Percentiles rank a stretch among this genome's conserved stretches.
Conservation (phyloP, 345 rosid species). For the Populus deltoides region DNA sequence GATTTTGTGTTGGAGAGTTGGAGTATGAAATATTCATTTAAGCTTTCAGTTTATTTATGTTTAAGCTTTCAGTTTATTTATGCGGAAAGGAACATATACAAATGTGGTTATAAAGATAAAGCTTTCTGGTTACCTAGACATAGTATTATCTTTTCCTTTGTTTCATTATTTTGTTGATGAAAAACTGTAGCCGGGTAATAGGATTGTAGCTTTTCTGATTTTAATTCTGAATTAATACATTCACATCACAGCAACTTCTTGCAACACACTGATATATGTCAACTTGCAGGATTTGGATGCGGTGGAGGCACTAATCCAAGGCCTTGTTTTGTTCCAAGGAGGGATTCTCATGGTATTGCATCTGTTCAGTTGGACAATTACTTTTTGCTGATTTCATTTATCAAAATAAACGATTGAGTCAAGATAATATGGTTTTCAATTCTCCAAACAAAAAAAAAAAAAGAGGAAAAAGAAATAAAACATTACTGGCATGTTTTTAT, state of each 20-base stretch:
- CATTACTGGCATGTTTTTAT: background rate
- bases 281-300: conserved; percentile 89
- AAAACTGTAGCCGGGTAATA: background rate
- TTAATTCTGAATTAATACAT: background rate
- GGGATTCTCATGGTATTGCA: conserved; percentile 86
- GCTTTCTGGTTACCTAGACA: background rate
- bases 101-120: background rate
- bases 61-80: background rate
- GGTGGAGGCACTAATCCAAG: conserved; percentile 97
- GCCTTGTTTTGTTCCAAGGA: conserved; percentile 94
- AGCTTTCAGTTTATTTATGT: background rate
- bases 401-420: background rate
- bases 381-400: background rate
- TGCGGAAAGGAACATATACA: background rate
- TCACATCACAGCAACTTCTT: background rate
- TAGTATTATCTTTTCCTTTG: too few relatives aligned
- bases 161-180: background rate
- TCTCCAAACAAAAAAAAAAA: too few relatives aligned
- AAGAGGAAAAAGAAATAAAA: too few relatives aligned
- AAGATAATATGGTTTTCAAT: background rate
- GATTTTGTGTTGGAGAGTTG: too few relatives aligned
- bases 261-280: conserved; percentile 4
- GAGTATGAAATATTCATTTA: too few relatives aligned
- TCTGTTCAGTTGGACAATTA: background rate
- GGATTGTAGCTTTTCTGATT: background rate